A percentile compares a stretch with the other conserved stretches of the same genome.
Evolutionary conservation across 2,329 filamentous ascomycete genomes (phyloP).

Genomic region (Aspergillus sergii): DNA sequence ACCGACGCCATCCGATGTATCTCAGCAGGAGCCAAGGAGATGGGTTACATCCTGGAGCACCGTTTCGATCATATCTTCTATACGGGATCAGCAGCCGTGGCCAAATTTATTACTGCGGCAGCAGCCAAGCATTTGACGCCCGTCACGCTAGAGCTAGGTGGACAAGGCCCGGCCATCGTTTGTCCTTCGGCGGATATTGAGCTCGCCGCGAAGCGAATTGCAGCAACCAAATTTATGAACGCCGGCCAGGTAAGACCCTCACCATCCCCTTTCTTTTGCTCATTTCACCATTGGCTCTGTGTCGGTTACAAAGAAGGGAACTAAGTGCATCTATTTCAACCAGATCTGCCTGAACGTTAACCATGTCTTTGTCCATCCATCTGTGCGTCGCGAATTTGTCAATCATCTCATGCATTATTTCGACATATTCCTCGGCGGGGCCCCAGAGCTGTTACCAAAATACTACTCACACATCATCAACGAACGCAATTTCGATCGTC

Average conservation of each 20-base stretch:
- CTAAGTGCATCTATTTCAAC: background rate
- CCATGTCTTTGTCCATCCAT: background rate
- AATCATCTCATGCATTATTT: background rate
- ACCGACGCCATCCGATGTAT: background rate
- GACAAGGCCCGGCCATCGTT: background rate
- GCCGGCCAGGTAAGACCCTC: background rate
- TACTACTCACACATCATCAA: background rate
- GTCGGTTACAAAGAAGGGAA: background rate
- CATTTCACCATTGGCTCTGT: background rate
- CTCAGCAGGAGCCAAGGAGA: background rate
- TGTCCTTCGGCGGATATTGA: background rate
- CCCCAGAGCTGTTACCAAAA: background rate
- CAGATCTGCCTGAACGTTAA: background rate
- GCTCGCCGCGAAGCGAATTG: background rate
- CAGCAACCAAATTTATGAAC: background rate
- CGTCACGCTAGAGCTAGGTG: background rate
- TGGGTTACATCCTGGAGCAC: background rate
- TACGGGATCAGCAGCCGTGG: background rate
- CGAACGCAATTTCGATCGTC: background rate
- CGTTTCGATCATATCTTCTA: background rate
- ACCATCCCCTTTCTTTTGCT: background rate
- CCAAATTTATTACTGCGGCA: background rate
- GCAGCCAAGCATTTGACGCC: background rate
- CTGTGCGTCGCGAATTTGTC: background rate
- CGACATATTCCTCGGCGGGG: background rate